These are phyloP conservation scores for Penicillium manginii DNA, from an alignment of 495 filamentous ascomycete genomes.

Conservation along the genomic window DNA sequence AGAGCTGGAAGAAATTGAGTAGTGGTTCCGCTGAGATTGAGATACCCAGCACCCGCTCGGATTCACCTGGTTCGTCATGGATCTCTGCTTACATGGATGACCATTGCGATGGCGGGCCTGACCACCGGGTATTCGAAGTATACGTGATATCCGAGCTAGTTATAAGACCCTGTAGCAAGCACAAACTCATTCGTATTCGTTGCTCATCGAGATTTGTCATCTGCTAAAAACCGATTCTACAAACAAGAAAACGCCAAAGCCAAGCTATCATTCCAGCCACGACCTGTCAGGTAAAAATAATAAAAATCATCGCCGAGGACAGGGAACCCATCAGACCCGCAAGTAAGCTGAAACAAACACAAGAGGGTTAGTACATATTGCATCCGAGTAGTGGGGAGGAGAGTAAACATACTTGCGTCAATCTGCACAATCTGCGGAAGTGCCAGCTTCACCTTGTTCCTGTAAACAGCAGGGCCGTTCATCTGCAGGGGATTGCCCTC, in stretches of 20 bases:
- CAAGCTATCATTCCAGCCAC: slow-evolving; percentile 58
- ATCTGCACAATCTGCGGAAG: slow-evolving; percentile 89
- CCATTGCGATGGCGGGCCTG: background rate
- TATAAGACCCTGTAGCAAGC: background rate
- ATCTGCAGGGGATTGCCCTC: slow-evolving; percentile 92
- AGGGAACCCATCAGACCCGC: slow-evolving; percentile 3
- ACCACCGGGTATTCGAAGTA: background rate
- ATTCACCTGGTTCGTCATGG: too few relatives aligned
- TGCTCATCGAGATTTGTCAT: background rate
- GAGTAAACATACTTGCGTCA: slow-evolving; percentile 83
- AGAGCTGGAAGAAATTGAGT: too few relatives aligned
- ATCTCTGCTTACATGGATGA: background rate
- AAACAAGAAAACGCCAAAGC: background rate
- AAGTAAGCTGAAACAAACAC: background rate
- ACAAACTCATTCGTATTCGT: background rate
- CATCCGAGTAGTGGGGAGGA: background rate
- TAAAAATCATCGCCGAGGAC: background rate
- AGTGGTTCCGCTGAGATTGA: too few relatives aligned
- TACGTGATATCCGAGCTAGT: background rate
- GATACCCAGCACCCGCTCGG: too few relatives aligned
- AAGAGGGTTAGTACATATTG: background rate
- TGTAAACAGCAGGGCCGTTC: slow-evolving; percentile 73
- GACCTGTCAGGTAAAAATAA: slow-evolving; percentile 51
- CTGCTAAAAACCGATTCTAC: slow-evolving; percentile 4
- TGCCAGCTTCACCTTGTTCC: slow-evolving; percentile 89